Evolutionary conservation across 306 rosid genomes (phyloP), one percentile per base, ranked within the genome.

Genomic region (Spatholobus suberectus): DNA sequence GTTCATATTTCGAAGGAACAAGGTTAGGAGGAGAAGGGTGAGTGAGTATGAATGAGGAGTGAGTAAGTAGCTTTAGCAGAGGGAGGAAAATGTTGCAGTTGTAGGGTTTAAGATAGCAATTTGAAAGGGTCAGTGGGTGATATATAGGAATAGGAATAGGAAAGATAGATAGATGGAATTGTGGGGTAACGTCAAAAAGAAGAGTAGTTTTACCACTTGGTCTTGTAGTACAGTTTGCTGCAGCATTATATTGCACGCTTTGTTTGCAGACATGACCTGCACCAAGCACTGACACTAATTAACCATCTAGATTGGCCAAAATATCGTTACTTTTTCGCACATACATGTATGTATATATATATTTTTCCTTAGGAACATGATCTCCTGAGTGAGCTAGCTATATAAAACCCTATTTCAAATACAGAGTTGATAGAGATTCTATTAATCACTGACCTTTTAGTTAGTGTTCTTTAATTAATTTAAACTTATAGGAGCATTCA

Each of bases 1-100:
- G 82, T 86, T 92, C 98, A 93, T 95, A n/a, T 51, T 75, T 67
- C 18, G 23, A 32, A 84, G 54, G 35, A 66, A 46, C 5, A 43
- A 77, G 67, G 37, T 13, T 59, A 26, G 35, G 40, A 63, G 40
- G 71, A 21, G 24, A 32, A 15, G 43, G 4, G 68, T 26, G 68
- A 9, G 13, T 24, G 17, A 9, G n/a, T 11, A 4, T 24, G 26
- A 0, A 29, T 1, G 20, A 46, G 17, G 54, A 20, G 18, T 9
- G 15, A 58, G 35, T 23, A 14, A 15, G 35, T 23, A 55, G 8
- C n/a, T n/a, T 41, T 8, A 57, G 75, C 70, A 35, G 83, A 68
- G 70, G 43, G 49, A 77, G 61, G 49, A 67, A 35, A 67, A 55
- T 70, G 41, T 32, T 8, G 14, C 12, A 75, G 72, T 79, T 74